Evolutionary conservation across 352 stramenopile species (phyloP).

Genomic region (Phytophthora macrochlamydospora): DNA sequence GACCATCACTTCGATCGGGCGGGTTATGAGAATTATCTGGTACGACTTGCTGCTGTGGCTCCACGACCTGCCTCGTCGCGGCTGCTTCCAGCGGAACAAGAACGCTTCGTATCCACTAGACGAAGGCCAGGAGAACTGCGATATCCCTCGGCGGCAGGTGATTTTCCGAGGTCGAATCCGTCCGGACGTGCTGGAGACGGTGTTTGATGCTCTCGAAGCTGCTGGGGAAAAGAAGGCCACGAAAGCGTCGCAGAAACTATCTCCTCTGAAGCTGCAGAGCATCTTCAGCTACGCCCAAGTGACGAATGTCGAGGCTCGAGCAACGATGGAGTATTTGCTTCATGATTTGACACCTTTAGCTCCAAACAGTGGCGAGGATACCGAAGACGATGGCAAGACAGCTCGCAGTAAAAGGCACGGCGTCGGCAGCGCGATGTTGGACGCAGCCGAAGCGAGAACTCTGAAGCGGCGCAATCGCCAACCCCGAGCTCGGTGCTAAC

Average conservation of each 20-base stretch:
- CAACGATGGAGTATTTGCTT: slow-evolving; percentile 4
- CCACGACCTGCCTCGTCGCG: not conserved
- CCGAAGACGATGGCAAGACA: not conserved
- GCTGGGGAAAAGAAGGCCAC: not conserved
- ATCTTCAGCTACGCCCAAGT: slow-evolving; percentile 7
- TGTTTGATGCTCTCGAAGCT: not conserved
- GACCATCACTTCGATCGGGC: slow-evolving; percentile 9
- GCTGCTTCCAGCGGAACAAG: not conserved
- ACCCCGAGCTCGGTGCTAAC: too few species aligned
- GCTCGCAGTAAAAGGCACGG: not conserved
- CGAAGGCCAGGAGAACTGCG: not conserved
- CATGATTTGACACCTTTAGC: not conserved
- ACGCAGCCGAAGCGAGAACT: not conserved
- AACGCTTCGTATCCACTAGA: not conserved
- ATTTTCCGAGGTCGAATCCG: slow-evolving; percentile 6
- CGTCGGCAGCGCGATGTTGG: not conserved
- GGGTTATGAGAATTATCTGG: slow-evolving; percentile 13
- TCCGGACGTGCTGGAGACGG: slow-evolving; percentile 8
- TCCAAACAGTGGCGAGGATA: not conserved
- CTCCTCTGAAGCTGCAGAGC: slow-evolving; percentile 1
- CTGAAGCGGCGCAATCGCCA: too few species aligned
- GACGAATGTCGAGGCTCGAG: slow-evolving; percentile 2
- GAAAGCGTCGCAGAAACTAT: not conserved
- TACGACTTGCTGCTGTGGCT: slow-evolving; percentile 6
- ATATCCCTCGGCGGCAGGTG: not conserved